These are phyloP conservation scores for Candida lessepsii DNA, from an alignment of 805 yeast species.

Conservation along the genomic window DNA sequence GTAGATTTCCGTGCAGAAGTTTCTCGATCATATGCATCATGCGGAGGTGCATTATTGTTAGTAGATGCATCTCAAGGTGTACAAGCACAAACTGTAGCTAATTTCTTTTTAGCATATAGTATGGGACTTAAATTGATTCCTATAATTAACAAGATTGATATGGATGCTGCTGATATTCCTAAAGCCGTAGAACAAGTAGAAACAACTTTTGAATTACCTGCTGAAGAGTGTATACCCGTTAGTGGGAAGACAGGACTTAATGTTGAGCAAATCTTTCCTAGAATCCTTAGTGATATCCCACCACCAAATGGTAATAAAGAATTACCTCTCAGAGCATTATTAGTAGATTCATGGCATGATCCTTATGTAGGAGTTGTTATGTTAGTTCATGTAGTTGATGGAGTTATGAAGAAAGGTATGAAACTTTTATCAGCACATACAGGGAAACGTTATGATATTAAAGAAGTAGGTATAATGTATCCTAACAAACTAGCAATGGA, in stretches of 20 bases:
- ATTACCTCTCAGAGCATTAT: constrained; percentile 64
- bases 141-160: constrained; percentile 86
- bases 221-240: constrained; percentile 73
- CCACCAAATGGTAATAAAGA: constrained; percentile 60
- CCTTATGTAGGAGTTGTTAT: constrained; percentile 87
- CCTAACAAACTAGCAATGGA: constrained; percentile 77
- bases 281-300: constrained; percentile 78
- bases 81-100: constrained; percentile 98
- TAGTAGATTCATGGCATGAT: constrained; percentile 98
- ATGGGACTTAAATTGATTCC: constrained; percentile 82
- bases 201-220: constrained; percentile 73
- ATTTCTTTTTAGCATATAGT: constrained; percentile 85
- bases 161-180: constrained; percentile 82
- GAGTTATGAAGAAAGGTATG: constrained; percentile 69
- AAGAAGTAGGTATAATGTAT: constrained; percentile 93
- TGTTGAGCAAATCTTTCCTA: constrained; percentile 76
- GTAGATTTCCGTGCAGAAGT: constrained; percentile 96
- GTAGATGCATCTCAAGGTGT: constrained; percentile 97
- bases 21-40: constrained; percentile 89
- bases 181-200: constrained; percentile 83
- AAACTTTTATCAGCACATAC: constrained; percentile 78
- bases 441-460: constrained; percentile 72
- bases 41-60: constrained; percentile 87
- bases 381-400: constrained; percentile 83
- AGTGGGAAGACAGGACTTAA: constrained; percentile 91